Conservation (phyloP, 768 basidiomycete species). For the Lentinula detonsa region DNA sequence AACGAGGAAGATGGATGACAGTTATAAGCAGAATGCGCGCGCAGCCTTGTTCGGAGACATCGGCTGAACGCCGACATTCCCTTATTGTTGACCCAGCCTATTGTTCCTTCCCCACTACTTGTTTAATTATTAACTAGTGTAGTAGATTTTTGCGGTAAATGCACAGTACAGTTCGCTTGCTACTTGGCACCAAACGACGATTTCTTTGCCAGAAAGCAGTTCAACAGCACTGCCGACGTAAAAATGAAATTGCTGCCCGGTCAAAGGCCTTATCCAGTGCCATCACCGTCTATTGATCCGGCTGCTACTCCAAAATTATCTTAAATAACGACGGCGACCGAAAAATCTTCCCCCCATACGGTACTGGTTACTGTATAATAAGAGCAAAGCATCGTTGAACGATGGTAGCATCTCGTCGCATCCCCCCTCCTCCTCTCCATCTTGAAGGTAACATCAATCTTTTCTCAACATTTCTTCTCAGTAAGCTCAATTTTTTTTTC, state of each 20-base stretch:
- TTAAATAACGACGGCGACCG: not conserved
- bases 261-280: not conserved
- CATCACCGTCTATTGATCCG: slow-evolving; percentile 1
- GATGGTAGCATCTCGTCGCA: slow-evolving; percentile 3
- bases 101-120: not conserved
- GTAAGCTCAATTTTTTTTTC: not conserved
- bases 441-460: slow-evolving; percentile 27
- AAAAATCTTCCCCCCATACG: not conserved
- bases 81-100: not conserved
- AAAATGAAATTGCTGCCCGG: not conserved
- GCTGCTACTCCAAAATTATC: not conserved
- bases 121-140: too few relatives aligned
- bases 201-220: too few relatives aligned
- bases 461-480: slow-evolving; percentile 1
- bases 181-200: too few relatives aligned
- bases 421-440: slow-evolving; percentile 34
- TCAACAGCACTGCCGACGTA: not conserved
- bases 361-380: slow-evolving; percentile 6
- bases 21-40: not conserved
- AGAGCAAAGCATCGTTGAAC: slow-evolving; percentile 5
- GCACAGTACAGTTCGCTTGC: too few relatives aligned
- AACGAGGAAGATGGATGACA: not conserved
- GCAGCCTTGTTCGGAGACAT: not conserved
- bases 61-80: not conserved
- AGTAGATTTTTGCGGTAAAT: too few relatives aligned